Conservation (phyloP, 768 basidiomycete species). For the Leucocoprinus leucothites region DNA sequence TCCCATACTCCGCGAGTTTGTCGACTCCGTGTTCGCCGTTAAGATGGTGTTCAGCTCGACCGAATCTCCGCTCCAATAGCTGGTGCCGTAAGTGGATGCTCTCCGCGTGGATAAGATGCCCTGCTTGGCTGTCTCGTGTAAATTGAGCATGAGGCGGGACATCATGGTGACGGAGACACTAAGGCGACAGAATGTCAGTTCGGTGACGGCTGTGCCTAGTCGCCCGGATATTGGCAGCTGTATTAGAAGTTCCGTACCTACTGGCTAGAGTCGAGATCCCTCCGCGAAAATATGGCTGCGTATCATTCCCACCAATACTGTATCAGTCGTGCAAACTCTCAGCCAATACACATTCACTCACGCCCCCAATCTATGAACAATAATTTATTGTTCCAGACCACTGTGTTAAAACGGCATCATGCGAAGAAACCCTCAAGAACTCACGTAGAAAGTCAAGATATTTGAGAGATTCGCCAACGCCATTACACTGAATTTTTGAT, state of each 20-base stretch:
- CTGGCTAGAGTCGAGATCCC: conserved; percentile 47
- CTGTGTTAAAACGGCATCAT: neutral
- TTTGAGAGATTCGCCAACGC: conserved; percentile 47
- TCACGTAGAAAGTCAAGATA: conserved; percentile 31
- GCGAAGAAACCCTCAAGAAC: conserved; percentile 12
- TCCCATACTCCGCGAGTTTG: too few relatives aligned
- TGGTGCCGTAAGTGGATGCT: too few relatives aligned
- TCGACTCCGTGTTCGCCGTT: too few relatives aligned
- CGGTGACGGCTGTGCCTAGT: too few relatives aligned
- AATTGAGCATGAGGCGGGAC: conserved; percentile 55
- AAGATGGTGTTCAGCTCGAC: too few relatives aligned
- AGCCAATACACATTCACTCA: conserved; percentile 13
- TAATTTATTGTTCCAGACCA: too few relatives aligned
- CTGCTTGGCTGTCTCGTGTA: conserved; percentile 37
- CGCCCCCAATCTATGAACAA: conserved; percentile 22
- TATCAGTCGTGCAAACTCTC: neutral
- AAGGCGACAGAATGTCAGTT: neutral
- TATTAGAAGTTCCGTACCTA: conserved; percentile 29
- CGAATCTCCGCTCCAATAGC: too few relatives aligned
- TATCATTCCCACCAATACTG: neutral
- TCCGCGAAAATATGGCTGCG: conserved; percentile 41
- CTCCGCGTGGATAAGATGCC: conserved; percentile 22
- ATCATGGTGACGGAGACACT: conserved; percentile 52
- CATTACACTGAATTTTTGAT: conserved; percentile 38
- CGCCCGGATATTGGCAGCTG: too few relatives aligned